These are phyloP conservation scores for Amanita rimosa DNA, from an alignment of 768 basidiomycete species.

Conservation along the genomic window DNA sequence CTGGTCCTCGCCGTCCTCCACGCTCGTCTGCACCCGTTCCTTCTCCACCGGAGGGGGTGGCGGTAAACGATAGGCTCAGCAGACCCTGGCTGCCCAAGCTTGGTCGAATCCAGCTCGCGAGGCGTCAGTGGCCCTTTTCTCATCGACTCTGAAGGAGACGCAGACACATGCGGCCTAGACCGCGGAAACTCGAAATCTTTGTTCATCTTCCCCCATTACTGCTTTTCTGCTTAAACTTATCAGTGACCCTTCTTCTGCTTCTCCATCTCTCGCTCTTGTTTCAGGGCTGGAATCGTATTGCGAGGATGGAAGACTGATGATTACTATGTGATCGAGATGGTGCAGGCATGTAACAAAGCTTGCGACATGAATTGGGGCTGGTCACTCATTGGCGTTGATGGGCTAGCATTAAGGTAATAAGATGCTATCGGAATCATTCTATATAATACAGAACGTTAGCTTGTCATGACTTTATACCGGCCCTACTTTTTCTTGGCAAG, in stretches of 20 bases:
- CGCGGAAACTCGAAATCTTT: slow-evolving; percentile 62
- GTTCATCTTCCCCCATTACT: slow-evolving; percentile 72
- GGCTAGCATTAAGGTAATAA: slow-evolving; percentile 71
- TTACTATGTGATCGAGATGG: slow-evolving; percentile 35
- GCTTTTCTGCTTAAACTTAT: slow-evolving; percentile 29
- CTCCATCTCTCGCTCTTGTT: slow-evolving; percentile 35
- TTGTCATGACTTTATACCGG: background rate
- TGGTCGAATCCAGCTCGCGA: slow-evolving; percentile 7
- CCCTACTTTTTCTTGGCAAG: slow-evolving; percentile 78
- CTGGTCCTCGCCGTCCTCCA: slow-evolving; percentile 56
- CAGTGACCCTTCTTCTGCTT: slow-evolving; percentile 9
- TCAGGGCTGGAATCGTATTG: slow-evolving; percentile 23
- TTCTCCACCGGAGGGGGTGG: slow-evolving; percentile 75
- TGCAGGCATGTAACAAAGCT: slow-evolving; percentile 49
- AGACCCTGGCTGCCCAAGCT: slow-evolving; percentile 1
- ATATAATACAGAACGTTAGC: slow-evolving; percentile 1
- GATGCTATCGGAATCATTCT: slow-evolving; percentile 83
- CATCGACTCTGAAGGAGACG: slow-evolving; percentile 8
- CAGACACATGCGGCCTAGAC: slow-evolving; percentile 16
- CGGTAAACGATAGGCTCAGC: slow-evolving; percentile 37
- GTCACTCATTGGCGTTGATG: slow-evolving; percentile 29
- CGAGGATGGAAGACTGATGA: slow-evolving; percentile 28
- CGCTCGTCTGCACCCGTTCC: slow-evolving; percentile 31
- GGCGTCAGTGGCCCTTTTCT: background rate
- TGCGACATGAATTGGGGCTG: slow-evolving; percentile 67